Evolutionary conservation across 1,139 yeast species (phyloP).

Genomic region (Scheffersomyces illinoinensis): DNA sequence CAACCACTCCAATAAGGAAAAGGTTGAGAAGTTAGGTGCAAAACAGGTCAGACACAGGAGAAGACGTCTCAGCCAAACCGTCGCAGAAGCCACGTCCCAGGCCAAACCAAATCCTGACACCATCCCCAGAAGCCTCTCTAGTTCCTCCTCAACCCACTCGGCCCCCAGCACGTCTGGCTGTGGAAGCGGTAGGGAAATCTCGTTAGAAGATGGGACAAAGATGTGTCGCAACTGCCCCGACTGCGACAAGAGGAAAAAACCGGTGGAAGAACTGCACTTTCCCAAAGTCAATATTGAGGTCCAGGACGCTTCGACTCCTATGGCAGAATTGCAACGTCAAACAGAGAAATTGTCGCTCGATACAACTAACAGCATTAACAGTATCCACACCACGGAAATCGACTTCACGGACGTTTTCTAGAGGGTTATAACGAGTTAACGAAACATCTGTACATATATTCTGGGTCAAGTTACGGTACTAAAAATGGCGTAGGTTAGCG

Average conservation of each 20-base stretch:
- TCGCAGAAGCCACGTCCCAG: not conserved
- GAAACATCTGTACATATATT: not conserved
- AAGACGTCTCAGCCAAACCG: not conserved
- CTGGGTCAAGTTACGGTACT: not conserved
- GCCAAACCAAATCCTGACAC: not conserved
- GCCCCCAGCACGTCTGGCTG: constrained; percentile 8
- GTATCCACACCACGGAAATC: constrained; percentile 11
- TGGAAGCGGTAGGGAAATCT: constrained; percentile 17
- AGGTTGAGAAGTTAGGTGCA: not conserved
- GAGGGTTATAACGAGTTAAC: not conserved
- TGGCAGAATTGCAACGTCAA: not conserved
- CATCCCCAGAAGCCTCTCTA: not conserved
- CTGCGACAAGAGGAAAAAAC: constrained; percentile 22
- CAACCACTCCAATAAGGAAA: not conserved
- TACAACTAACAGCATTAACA: constrained; percentile 1
- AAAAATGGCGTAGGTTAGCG: not conserved
- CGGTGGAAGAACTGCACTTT: constrained; percentile 1
- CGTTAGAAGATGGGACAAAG: constrained; percentile 20
- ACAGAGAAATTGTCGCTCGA: not conserved
- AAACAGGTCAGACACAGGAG: not conserved
- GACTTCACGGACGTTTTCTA: constrained; percentile 18
- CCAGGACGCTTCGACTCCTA: constrained; percentile 11
- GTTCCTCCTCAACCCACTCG: not conserved
- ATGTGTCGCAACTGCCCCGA: constrained; percentile 29
- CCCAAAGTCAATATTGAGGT: constrained; percentile 10